Evolutionary conservation across 805 yeast species (phyloP).

Genomic region (Debaryomyces tyrocola): DNA sequence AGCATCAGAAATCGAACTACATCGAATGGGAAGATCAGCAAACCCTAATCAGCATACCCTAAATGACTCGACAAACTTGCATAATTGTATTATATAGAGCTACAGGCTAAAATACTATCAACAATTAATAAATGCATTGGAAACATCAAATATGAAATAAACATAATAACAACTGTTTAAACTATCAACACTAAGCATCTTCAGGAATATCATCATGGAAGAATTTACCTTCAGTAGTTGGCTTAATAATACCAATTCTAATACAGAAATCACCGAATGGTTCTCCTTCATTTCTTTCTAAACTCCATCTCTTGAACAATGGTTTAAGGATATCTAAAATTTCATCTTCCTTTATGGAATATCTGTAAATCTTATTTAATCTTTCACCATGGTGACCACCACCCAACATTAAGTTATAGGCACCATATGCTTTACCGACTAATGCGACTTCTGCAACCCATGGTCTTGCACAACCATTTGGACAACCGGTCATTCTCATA

Average conservation of each 20-base stretch:
- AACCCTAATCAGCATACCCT: not conserved
- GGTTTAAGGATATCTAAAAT: slow-evolving; percentile 76
- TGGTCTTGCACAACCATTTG: slow-evolving; percentile 98
- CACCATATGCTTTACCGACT: slow-evolving; percentile 92
- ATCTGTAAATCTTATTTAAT: slow-evolving; percentile 82
- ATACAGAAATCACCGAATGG: slow-evolving; percentile 93
- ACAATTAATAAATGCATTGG: slow-evolving; percentile 2
- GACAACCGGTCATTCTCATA: slow-evolving; percentile 99
- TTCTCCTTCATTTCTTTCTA: slow-evolving; percentile 87
- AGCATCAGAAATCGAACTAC: not conserved
- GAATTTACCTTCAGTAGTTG: slow-evolving; percentile 85
- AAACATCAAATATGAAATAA: not conserved
- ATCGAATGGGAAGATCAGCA: not conserved
- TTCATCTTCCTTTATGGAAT: slow-evolving; percentile 89
- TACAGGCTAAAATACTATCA: not conserved
- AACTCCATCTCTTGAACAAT: slow-evolving; percentile 89
- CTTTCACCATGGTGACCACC: slow-evolving; percentile 96
- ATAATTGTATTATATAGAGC: not conserved
- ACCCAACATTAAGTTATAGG: slow-evolving; percentile 91
- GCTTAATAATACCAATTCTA: slow-evolving; percentile 83
- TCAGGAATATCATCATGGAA: slow-evolving; percentile 94
- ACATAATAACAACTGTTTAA: slow-evolving; percentile 1
- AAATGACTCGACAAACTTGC: not conserved
- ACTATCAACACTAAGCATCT: slow-evolving; percentile 45
- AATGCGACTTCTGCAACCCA: slow-evolving; percentile 96